Conservation (phyloP, 2,329 filamentous ascomycete species). For the Magnaporthiopsis incrustans region DNA sequence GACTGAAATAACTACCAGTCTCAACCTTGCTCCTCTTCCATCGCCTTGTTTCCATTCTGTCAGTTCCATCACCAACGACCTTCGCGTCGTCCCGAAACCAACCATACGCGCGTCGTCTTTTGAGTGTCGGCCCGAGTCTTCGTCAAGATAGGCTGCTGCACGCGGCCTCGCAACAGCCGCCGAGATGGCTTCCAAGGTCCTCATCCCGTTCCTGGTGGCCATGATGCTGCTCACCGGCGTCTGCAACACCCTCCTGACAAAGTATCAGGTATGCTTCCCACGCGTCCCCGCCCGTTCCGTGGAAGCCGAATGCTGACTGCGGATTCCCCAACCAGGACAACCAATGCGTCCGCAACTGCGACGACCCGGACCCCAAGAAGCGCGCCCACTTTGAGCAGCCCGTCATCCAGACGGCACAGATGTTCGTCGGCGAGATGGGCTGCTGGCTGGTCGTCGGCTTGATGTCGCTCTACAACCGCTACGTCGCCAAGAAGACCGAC, state of each 20-base stretch:
- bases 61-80: background rate
- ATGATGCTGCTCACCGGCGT: constrained; percentile 97
- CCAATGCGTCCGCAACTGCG: constrained; percentile 91
- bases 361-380: constrained; percentile 56
- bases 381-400: constrained; percentile 82
- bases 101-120: background rate
- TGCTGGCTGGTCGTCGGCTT: constrained; percentile 85
- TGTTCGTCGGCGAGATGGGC: constrained; percentile 95
- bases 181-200: constrained; percentile 60
- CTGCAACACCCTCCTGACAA: constrained; percentile 94
- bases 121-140: background rate
- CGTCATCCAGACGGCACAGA: constrained; percentile 91
- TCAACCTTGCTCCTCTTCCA: background rate
- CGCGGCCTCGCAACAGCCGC: constrained; percentile 1
- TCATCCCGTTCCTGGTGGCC: constrained; percentile 78
- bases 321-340: constrained; percentile 59
- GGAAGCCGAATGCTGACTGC: background rate
- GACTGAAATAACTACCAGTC: background rate
- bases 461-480: constrained; percentile 58
- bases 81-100: background rate
- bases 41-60: background rate
- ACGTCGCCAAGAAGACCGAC: constrained; percentile 32
- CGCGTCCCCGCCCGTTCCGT: background rate
- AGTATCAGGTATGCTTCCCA: constrained; percentile 68
- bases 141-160: background rate